Conservation (phyloP, 225 moss, liverwort and hornwort genomes). For the Sphagnum tenellum region DNA sequence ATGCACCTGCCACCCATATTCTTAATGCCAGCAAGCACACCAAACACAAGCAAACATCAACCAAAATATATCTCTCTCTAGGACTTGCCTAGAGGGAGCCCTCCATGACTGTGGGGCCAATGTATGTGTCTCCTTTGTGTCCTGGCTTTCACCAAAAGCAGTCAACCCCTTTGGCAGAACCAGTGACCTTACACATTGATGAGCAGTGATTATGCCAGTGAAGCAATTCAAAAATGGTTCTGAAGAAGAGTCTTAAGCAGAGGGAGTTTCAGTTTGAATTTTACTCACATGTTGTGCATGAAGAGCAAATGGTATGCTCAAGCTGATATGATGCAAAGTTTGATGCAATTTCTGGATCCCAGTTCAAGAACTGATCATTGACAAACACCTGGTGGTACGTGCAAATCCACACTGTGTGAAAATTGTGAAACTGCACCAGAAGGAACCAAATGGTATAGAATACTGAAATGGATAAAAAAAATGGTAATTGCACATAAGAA, state of each 20-base stretch:
- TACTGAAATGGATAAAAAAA: not conserved
- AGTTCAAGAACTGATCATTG: constrained; percentile 94
- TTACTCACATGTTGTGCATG: constrained; percentile 98
- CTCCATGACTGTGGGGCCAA: constrained; percentile 3
- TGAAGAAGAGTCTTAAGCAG: constrained; percentile 7
- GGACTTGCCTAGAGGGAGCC: constrained; percentile 8
- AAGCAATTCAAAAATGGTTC: constrained; percentile 5
- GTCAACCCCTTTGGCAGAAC: constrained; percentile 4
- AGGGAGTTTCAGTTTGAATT: constrained; percentile 3
- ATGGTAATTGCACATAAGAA: too few relatives aligned
- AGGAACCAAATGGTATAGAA: not conserved
- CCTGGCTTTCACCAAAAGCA: constrained; percentile 2
- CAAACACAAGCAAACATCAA: constrained; percentile 37
- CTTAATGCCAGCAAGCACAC: constrained; percentile 87
- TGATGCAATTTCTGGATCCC: constrained; percentile 92
- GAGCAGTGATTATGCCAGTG: constrained; percentile 6
- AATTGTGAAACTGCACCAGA: not conserved
- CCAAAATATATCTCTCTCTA: constrained; percentile 16
- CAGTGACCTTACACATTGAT: constrained; percentile 4
- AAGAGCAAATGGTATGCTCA: constrained; percentile 96
- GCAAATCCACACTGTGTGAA: not conserved
- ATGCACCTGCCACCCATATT: constrained; percentile 99
- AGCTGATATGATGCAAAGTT: constrained; percentile 95
- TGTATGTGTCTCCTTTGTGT: constrained; percentile 12
- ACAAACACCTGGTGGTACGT: constrained; percentile 64